Evolutionary conservation across 2,329 filamentous ascomycete genomes (phyloP), one percentile per base, ranked within the genome.

Genomic region (Epichloe sibirici): DNA sequence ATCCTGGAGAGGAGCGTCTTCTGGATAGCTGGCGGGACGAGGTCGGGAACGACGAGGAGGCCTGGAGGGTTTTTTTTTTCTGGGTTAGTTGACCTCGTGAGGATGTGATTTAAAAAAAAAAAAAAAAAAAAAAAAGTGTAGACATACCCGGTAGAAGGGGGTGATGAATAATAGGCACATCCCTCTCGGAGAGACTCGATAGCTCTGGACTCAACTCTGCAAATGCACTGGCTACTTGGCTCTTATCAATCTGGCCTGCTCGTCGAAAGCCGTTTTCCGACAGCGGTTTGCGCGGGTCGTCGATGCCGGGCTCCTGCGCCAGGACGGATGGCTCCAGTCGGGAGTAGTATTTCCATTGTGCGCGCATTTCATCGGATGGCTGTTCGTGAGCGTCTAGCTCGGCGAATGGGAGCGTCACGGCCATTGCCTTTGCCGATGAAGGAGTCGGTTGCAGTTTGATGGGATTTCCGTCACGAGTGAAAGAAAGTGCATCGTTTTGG

Each of bases 371-470:
- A 12, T 83, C 79, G 3, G 90, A 87, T 2, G 90, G 88, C 60
- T 83, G 82, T 66, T 89, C 82, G 65, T 91, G 81, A 31, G 90
- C 84, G 67, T 95, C 86, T 3, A 90, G 72, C 21, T 75, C 72
- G 7, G 57, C 54, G 45, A 64, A 61, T n/a, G 56, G 58, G 43
- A 55, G 48, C 7, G 59, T 53, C 65, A 68, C 66, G 52, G 45
- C 56, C 23, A n/a, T 6, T 43, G 17, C 17, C 17, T 21, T 21
- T 21, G 28, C 9, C 28, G 28, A 31, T 31, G 28, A 31, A 8
- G 4, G 28, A 31, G 28, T 31, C 9, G 28, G 28, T 31, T 11
- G 28, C 9, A 31, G 28, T 31, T 31, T 31, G 28, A 31, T 11
- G 28, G 28, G 28, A 31, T 31, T 31, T 31, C 28, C 8, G 28